Conservation (phyloP, 805 yeast genomes). For the Schizosaccharomyces japonicus region DNA sequence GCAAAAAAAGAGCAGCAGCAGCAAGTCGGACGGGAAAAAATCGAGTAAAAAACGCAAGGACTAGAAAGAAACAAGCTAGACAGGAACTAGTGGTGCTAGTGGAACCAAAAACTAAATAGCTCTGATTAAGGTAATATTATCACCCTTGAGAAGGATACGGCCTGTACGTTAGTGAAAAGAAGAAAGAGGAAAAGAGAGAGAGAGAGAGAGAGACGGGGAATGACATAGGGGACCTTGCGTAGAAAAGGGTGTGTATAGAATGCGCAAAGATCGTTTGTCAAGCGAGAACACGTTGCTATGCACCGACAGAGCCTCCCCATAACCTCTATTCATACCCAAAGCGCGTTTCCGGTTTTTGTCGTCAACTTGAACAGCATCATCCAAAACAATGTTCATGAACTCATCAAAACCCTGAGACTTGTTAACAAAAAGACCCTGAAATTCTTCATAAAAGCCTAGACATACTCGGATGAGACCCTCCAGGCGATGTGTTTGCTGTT, state of each 20-base stretch:
- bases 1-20: neutral
- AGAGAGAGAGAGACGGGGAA: too few relatives aligned
- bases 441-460: neutral
- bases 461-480: constrained; percentile 47
- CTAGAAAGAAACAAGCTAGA: constrained; percentile 10
- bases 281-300: too few relatives aligned
- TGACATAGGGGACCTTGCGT: too few relatives aligned
- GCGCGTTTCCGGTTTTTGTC: constrained; percentile 27
- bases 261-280: too few relatives aligned
- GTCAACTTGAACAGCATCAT: constrained; percentile 39
- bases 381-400: constrained; percentile 66
- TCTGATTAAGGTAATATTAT: constrained; percentile 56
- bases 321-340: constrained; percentile 34
- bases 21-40: constrained; percentile 5
- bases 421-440: neutral
- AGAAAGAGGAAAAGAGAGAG: too few relatives aligned
- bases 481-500: constrained; percentile 52
- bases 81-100: constrained; percentile 7
- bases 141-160: constrained; percentile 67
- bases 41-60: constrained; percentile 9
- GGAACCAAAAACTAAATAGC: neutral
- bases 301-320: too few relatives aligned
- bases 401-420: constrained; percentile 61
- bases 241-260: too few relatives aligned
- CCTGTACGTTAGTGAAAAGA: constrained; percentile 15